Evolutionary conservation across 1,284 basidiomycete species (phyloP).

Genomic region (Pisolithus thermaeus): DNA sequence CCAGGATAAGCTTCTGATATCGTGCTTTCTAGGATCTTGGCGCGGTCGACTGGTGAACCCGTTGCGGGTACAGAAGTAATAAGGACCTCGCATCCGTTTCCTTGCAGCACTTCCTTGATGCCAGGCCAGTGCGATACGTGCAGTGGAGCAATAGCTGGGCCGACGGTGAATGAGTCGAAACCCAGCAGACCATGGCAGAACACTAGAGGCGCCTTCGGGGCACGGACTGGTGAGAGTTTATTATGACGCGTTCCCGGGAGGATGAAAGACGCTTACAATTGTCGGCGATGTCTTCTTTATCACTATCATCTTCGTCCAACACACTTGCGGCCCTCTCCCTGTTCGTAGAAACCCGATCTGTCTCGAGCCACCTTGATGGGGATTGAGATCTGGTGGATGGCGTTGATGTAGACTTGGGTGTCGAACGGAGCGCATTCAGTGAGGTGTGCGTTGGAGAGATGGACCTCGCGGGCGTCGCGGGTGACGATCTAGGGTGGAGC

Average conservation of each 20-base stretch:
- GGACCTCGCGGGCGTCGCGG: slow-evolving; percentile 21
- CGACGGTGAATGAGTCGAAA: slow-evolving; percentile 74
- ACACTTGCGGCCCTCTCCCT: slow-evolving; percentile 46
- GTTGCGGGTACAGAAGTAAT: slow-evolving; percentile 92
- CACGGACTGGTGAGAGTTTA: slow-evolving; percentile 43
- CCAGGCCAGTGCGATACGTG: slow-evolving; percentile 94
- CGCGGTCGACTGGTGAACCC: slow-evolving; percentile 79
- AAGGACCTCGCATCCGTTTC: slow-evolving; percentile 85
- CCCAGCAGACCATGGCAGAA: slow-evolving; percentile 93
- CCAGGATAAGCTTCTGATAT: slow-evolving; percentile 80
- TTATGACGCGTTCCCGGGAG: background rate
- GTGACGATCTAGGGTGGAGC: slow-evolving; percentile 29
- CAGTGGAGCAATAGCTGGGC: slow-evolving; percentile 68
- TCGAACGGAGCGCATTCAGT: slow-evolving; percentile 55
- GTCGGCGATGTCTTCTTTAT: slow-evolving; percentile 42
- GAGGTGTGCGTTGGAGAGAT: slow-evolving; percentile 43
- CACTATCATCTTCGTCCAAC: slow-evolving; percentile 54
- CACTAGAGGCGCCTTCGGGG: slow-evolving; percentile 79
- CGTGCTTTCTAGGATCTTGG: slow-evolving; percentile 76
- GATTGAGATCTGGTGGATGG: slow-evolving; percentile 14
- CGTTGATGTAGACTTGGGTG: slow-evolving; percentile 33
- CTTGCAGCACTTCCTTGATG: slow-evolving; percentile 84
- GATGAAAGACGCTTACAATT: slow-evolving; percentile 53
- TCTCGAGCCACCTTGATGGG: slow-evolving; percentile 46
- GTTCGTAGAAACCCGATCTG: slow-evolving; percentile 29